Conservation (phyloP, 805 yeast species). For the Nadsonia fulvescens region DNA sequence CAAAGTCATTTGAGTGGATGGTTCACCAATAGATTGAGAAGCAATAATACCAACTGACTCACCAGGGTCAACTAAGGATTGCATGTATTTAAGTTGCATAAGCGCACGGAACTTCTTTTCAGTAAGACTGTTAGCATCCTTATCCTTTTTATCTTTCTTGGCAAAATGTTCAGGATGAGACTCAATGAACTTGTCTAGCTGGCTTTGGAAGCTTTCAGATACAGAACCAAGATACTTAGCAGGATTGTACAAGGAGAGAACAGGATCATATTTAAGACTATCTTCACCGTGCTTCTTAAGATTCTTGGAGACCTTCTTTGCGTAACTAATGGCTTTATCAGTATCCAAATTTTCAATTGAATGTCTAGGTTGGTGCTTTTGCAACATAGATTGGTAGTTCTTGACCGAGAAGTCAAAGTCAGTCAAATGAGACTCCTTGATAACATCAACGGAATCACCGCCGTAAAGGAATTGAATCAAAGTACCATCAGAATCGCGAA, state of each 20-base stretch:
- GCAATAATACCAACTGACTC: conserved; percentile 98
- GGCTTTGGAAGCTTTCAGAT: conserved; percentile 71
- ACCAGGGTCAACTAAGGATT: conserved; percentile 87
- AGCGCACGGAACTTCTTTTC: conserved; percentile 81
- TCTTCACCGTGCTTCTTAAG: conserved; percentile 34
- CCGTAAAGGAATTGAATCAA: conserved; percentile 91
- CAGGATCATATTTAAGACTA: conserved; percentile 51
- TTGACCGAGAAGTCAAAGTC: conserved; percentile 87
- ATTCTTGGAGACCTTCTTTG: conserved; percentile 65
- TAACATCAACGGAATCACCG: conserved; percentile 90
- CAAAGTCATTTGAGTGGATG: conserved; percentile 97
- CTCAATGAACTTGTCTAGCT: conserved; percentile 53
- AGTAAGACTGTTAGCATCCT: conserved; percentile 29
- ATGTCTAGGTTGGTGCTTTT: conserved; percentile 72
- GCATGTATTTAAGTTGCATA: conserved; percentile 97
- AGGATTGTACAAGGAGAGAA: conserved; percentile 70
- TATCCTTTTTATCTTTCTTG: conserved; percentile 19
- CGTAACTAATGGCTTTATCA: conserved; percentile 60
- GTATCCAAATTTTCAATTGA: conserved; percentile 60
- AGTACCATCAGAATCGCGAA: conserved; percentile 89
- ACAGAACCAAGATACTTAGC: conserved; percentile 84
- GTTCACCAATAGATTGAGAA: conserved; percentile 96
- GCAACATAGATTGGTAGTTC: conserved; percentile 71
- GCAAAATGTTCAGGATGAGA: conserved; percentile 38
- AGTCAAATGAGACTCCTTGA: conserved; percentile 84